Conservation (phyloP, 2,329 filamentous ascomycete species). For the Helotiales sp. region DNA sequence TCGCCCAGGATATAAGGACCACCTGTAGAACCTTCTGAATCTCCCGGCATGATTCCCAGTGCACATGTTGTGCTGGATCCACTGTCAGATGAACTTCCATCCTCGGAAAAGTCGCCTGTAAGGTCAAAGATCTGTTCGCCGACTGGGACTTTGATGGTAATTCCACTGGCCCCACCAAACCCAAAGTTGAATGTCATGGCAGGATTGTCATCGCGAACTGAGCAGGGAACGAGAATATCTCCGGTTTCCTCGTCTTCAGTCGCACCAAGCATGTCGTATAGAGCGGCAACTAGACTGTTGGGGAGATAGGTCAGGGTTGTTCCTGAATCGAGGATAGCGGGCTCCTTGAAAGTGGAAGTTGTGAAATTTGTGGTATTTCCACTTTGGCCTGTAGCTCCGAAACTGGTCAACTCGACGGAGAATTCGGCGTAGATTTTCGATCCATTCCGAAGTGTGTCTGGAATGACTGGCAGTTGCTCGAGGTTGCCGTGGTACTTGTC, state of each 20-base stretch:
- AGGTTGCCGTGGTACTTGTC: constrained; percentile 43
- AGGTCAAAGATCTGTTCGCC: constrained; percentile 43
- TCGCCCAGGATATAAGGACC: constrained; percentile 44
- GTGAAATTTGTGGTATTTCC: constrained; percentile 23
- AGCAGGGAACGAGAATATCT: constrained; percentile 36
- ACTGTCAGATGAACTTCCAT: neutral
- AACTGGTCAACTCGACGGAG: constrained; percentile 25
- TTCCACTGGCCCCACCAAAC: constrained; percentile 44
- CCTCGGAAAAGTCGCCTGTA: constrained; percentile 27
- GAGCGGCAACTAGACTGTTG: constrained; percentile 44
- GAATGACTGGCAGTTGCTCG: constrained; percentile 21
- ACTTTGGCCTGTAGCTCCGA: constrained; percentile 37
- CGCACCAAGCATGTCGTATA: constrained; percentile 40
- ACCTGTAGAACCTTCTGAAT: neutral
- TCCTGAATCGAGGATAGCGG: constrained; percentile 62
- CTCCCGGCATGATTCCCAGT: neutral
- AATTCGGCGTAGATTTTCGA: constrained; percentile 21
- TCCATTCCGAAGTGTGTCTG: constrained; percentile 15
- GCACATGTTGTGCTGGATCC: neutral
- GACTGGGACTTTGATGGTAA: constrained; percentile 44
- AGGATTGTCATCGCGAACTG: constrained; percentile 39
- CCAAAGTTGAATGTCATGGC: constrained; percentile 45
- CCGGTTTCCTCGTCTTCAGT: constrained; percentile 35
- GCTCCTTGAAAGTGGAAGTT: constrained; percentile 37
- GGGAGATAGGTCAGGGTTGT: constrained; percentile 67